A percentile compares a stretch with the other conserved stretches of the same genome.
Evolutionary conservation across 176 grass and related monocot genomes (phyloP).

Genomic region (Thalia dealbata): DNA sequence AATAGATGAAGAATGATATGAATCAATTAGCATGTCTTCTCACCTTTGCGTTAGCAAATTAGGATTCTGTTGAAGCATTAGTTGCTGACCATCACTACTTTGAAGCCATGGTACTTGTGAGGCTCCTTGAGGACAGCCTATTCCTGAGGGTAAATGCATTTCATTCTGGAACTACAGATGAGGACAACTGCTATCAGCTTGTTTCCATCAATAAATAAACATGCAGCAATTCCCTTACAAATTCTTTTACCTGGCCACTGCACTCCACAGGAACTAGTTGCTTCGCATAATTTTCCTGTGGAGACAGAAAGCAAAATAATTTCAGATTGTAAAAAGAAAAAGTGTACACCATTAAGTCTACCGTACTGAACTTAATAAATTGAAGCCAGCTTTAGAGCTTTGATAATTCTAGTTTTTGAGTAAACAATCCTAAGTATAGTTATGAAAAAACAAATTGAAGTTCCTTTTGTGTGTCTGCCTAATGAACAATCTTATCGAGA

Average conservation of each 20-base stretch:
- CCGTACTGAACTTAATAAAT: neutral
- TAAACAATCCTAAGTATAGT: too few relatives aligned
- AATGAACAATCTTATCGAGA: too few relatives aligned
- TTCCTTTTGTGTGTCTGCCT: too few relatives aligned
- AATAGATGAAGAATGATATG: neutral
- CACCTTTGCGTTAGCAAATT: slow-evolving; percentile 59
- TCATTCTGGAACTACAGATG: slow-evolving; percentile 49
- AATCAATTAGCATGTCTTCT: neutral
- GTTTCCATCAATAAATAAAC: slow-evolving; percentile 15
- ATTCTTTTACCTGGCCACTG: slow-evolving; percentile 42
- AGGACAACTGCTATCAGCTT: neutral
- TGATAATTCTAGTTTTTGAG: neutral
- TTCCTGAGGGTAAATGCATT: slow-evolving; percentile 44
- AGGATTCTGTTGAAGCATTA: slow-evolving; percentile 46
- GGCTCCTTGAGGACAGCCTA: slow-evolving; percentile 26
- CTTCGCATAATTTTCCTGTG: slow-evolving; percentile 47
- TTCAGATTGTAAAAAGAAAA: slow-evolving; percentile 3
- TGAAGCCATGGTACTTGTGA: slow-evolving; percentile 40
- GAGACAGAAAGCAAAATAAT: slow-evolving; percentile 7
- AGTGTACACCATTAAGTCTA: neutral
- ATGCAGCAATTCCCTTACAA: neutral
- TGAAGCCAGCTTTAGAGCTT: neutral
- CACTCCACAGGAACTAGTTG: slow-evolving; percentile 53
- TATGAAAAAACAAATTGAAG: too few relatives aligned
- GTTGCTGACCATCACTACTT: slow-evolving; percentile 17